Base-by-base conservation (phyloP, 1,139 yeast genomes). In the Saccharomyces uvarum region DNA sequence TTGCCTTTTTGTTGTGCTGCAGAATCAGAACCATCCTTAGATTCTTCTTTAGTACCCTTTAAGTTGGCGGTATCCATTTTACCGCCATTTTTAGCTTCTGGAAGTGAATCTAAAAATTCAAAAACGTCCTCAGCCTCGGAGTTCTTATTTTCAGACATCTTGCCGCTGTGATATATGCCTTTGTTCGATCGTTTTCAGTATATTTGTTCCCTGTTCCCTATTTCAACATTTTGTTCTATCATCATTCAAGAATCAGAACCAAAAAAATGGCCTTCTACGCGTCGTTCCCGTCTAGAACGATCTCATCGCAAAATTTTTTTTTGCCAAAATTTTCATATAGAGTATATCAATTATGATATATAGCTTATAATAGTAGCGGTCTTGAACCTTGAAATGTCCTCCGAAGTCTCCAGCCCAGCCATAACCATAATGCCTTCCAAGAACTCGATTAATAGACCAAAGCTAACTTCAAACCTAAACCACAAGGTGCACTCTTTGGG, bases 41-140 rank as follows among this genome's bases (percentile, higher is more conserved):
- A 56, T 44, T 51, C 51, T 7, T 53, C 58, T 9, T 61, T 56
- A 7, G 76, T 38, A 38, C 24, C 24, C n/a, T 38, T 38, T 11
- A 11, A n/a, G 13, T 38, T 19, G 9, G 44, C 13, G 9, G 16
- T 38, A 11, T 48, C 48, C 42, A 51, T 51, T 13, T 53, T 29
- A n/a, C 24, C 49, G 5, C 47, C 55, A 16, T 77, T 73, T 56
- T 77, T 76, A 33, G 82, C 79, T 57, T 84, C 89, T 9, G 96
- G 97, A 50, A 93, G 77, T 1, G 96, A 87, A 67, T 91, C 95
- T 64, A 93, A 79, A 69, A 93, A 87, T 63, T 91, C 96, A 61
- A 91, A 75, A 9, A 93, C 97, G 65, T 91, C 97, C 64, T 88
- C 95, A 26, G 84, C 81, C 58, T 80, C 82, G 11, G 44, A 38